phyloP scores from a whole-genome alignment of 1,284 basidiomycete species.

The Puccinia polysora region DNA sequence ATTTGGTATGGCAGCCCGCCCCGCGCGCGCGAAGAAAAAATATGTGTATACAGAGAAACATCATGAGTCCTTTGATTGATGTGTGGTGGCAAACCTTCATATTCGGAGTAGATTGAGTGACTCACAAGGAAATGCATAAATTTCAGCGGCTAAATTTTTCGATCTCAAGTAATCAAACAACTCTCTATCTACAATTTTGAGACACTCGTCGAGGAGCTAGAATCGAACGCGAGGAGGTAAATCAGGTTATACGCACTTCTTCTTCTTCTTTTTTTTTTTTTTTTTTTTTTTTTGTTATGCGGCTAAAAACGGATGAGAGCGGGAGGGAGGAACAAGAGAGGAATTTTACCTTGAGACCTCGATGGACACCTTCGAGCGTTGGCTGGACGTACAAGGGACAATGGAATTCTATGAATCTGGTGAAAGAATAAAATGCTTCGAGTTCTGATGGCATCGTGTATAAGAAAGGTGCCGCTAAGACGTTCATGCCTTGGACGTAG shows the following conservation, averaged over 20 bases:
- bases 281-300: no score
- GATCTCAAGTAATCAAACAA: slow-evolving; percentile 74
- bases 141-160: slow-evolving; percentile 92
- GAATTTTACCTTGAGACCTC: slow-evolving; percentile 77
- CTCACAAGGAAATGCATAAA: slow-evolving; percentile 94
- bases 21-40: no score
- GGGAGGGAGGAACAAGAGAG: no score
- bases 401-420: slow-evolving; percentile 83
- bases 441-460: slow-evolving; percentile 93
- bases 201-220: slow-evolving; percentile 82
- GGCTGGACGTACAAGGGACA: slow-evolving; percentile 95
- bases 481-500: slow-evolving; percentile 70
- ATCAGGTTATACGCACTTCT: no score
- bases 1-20: no score
- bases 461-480: slow-evolving; percentile 90
- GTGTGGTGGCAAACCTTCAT: no score
- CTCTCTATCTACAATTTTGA: slow-evolving; percentile 82
- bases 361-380: slow-evolving; percentile 86
- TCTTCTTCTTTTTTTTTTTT: no score
- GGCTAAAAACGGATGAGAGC: not conserved
- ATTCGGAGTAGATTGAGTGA: no score
- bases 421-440: slow-evolving; percentile 93
- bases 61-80: no score
- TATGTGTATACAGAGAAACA: no score
- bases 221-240: not conserved